Evolutionary conservation across 345 rosid species (phyloP).

Genomic region (Citrus glauca): DNA sequence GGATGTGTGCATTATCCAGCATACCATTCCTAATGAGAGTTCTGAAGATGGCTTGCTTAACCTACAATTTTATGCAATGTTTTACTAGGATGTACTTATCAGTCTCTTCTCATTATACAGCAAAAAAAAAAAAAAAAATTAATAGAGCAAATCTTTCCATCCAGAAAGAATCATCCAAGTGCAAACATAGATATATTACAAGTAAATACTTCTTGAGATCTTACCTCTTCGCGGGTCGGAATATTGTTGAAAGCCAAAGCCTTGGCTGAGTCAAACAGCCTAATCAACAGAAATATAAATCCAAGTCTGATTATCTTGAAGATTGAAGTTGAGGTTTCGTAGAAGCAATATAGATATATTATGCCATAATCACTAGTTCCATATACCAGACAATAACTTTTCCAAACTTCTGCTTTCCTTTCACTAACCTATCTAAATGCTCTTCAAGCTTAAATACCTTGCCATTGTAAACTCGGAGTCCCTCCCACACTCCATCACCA

Average conservation of each 20-base stretch:
- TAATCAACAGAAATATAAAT: slow-evolving; percentile 21
- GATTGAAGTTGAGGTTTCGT: neutral
- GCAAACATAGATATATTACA: neutral
- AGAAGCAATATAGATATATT: neutral
- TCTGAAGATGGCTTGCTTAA: slow-evolving; percentile 78
- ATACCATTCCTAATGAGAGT: slow-evolving; percentile 79
- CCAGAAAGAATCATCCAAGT: neutral
- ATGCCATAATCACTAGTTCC: neutral
- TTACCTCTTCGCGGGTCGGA: slow-evolving; percentile 73
- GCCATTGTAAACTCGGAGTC: slow-evolving; percentile 68
- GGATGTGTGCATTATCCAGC: slow-evolving; percentile 84
- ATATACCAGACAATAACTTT: neutral
- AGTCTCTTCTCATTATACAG: neutral
- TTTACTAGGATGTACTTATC: slow-evolving; percentile 6
- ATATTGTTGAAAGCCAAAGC: slow-evolving; percentile 81
- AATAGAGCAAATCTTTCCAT: neutral
- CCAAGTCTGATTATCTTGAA: slow-evolving; percentile 1
- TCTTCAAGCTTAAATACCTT: slow-evolving; percentile 86
- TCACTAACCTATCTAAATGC: slow-evolving; percentile 69
- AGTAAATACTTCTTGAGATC: slow-evolving; percentile 4
- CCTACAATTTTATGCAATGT: slow-evolving; percentile 30
- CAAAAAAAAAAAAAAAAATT: neutral
- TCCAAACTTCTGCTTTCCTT: neutral
- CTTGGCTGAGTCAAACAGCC: slow-evolving; percentile 86
- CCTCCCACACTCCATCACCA: slow-evolving; percentile 96